phyloP scores from a whole-genome alignment of 768 basidiomycete species.

The Bullera alba region DNA sequence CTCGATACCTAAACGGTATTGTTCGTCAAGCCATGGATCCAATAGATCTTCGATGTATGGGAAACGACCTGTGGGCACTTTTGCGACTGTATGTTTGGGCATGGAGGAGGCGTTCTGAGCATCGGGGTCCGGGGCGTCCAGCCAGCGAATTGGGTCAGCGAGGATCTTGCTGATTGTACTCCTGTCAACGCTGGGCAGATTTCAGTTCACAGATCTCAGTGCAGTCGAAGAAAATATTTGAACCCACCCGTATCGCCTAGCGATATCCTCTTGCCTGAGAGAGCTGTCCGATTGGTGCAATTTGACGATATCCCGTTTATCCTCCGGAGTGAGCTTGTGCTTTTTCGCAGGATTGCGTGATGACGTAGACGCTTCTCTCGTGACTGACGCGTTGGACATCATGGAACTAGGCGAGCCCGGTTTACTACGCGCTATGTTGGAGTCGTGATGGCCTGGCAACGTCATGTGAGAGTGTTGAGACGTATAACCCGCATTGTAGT shows the following conservation, averaged over 20 bases:
- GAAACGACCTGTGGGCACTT: conserved; percentile 38
- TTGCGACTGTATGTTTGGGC: conserved; percentile 20
- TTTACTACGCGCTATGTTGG: conserved; percentile 16
- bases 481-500: conserved; percentile 7
- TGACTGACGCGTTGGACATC: conserved; percentile 18
- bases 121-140: conserved; percentile 30
- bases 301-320: conserved; percentile 42
- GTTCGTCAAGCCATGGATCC: conserved; percentile 42
- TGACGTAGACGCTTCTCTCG: conserved; percentile 23
- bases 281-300: conserved; percentile 36
- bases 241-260: conserved; percentile 39
- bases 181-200: conserved; percentile 36
- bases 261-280: conserved; percentile 44
- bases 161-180: conserved; percentile 45
- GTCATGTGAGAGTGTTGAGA: not conserved
- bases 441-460: not conserved
- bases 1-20: conserved; percentile 35
- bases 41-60: conserved; percentile 41
- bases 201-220: conserved; percentile 1
- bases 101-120: conserved; percentile 22
- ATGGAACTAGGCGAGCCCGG: conserved; percentile 27
- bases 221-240: not conserved
- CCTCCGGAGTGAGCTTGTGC: conserved; percentile 43
- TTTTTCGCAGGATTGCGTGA: conserved; percentile 30
- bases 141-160: conserved; percentile 39